Base-by-base conservation (phyloP, 257 asterid genomes). In the Plectranthus barbatus region DNA sequence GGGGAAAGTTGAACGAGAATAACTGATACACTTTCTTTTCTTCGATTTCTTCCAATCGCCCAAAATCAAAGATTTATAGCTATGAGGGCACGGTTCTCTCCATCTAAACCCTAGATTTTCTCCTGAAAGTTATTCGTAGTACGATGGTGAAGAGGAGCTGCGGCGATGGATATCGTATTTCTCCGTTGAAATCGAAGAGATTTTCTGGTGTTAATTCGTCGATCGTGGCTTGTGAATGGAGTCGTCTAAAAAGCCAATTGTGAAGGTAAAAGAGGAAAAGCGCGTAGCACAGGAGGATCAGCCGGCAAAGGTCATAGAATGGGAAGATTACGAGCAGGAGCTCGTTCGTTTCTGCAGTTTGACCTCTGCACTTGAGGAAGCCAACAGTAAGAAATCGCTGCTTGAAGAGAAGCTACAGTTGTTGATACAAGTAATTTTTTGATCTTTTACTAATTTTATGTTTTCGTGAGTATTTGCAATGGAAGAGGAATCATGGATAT, bases 321-420 rank as follows among this genome's bases (percentile, higher is more conserved):
- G 95, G 96, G 96, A 88, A 79, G 96, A 91, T 81, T 87, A 84
- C 71, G 94, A 91, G 56, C 96, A 85, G 33, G 97, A 87, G 74
- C 69, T 91, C 62, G 96, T 74, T 33, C 89, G 96, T 70, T 65
- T 84, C 19, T 91, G 96, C 71, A 91, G 97, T 45, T 83, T 91
- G 68, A 79, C 90, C 33, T 86, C 87, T 44, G 97, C 95, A 20
- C 73, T 84, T 51, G 80, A 82, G 54, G 86, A 91, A 74, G 81
- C 91, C 29, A 87, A 75, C 71, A 55, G 74, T 67, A 85, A 85
- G 64, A 91, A 86, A 60, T 56, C 20, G 60, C 21, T 55, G 76
- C 86, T 85, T 61, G 79, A 85, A 34, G 80, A 79, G 79, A 91
- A 78, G 71, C 81, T 91, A 20, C 67, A 73, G 59, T 73, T 87